A percentile compares a stretch with the other conserved stretches of the same genome.
These are phyloP conservation scores for Sedum album DNA, from an alignment of 164 flowering plant genomes.

Conservation along the genomic window DNA sequence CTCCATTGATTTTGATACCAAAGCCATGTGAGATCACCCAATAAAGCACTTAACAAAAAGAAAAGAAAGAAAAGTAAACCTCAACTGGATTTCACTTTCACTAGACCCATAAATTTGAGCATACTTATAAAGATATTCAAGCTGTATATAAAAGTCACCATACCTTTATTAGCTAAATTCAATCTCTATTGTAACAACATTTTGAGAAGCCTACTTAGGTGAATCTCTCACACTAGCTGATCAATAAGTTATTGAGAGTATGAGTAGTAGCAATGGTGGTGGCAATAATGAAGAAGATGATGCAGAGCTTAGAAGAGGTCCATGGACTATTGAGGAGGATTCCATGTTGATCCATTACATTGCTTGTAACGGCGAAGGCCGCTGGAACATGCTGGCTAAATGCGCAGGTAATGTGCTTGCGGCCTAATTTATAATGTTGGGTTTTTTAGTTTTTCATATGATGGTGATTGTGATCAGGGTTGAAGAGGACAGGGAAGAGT, in stretches of 20 bases:
- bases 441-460: no score
- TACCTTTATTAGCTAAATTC: not conserved
- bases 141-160: not conserved
- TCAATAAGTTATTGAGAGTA: not conserved
- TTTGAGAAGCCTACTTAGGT: not conserved
- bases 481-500: slow-evolving; percentile 47
- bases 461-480: slow-evolving; percentile 17
- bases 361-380: slow-evolving; percentile 43
- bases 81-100: slow-evolving; percentile 2
- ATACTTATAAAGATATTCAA: no score
- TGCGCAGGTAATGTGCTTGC: slow-evolving; percentile 26
- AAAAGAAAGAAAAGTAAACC: not conserved
- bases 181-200: not conserved
- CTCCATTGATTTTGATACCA: not conserved
- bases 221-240: not conserved
- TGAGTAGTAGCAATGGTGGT: not conserved
- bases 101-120: not conserved
- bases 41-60: not conserved
- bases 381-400: slow-evolving; percentile 47
- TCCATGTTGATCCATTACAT: slow-evolving; percentile 35
- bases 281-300: slow-evolving; percentile 18
- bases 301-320: slow-evolving; percentile 39
- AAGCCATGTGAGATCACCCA: slow-evolving; percentile 3
- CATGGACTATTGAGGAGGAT: slow-evolving; percentile 56
- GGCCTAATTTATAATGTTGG: not conserved